These are phyloP conservation scores for Macrolepiota albuminosa DNA, from an alignment of 768 basidiomycete genomes.

Conservation along the genomic window DNA sequence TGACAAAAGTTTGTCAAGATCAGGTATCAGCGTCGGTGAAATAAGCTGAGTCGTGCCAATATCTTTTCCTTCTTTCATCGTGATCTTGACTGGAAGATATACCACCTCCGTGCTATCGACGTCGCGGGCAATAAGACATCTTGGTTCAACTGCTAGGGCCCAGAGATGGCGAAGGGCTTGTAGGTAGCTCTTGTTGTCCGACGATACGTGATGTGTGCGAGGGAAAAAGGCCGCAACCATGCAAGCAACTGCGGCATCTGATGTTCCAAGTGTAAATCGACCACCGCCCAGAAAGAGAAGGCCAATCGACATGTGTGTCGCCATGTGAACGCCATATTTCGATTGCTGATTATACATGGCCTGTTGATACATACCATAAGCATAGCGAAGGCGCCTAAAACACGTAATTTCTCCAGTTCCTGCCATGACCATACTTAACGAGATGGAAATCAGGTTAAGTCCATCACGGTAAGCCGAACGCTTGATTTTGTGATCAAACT, in stretches of 20 bases:
- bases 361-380: constrained; percentile 80
- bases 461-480: constrained; percentile 85
- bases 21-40: constrained; percentile 89
- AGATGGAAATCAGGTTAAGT: constrained; percentile 79
- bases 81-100: constrained; percentile 89
- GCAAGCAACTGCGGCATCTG: constrained; percentile 86
- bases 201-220: constrained; percentile 69
- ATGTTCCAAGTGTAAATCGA: constrained; percentile 86
- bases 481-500: constrained; percentile 86
- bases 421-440: constrained; percentile 93
- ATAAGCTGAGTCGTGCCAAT: constrained; percentile 74
- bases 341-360: constrained; percentile 57
- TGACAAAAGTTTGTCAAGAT: constrained; percentile 74
- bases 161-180: constrained; percentile 94
- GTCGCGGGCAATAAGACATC: constrained; percentile 88
- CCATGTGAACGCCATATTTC: constrained; percentile 87
- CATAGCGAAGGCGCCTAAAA: constrained; percentile 79
- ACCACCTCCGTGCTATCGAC: constrained; percentile 89
- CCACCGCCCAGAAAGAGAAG: constrained; percentile 93
- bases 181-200: constrained; percentile 86
- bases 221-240: constrained; percentile 93
- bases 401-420: constrained; percentile 94
- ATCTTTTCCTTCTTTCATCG: constrained; percentile 60
- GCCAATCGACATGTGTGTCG: constrained; percentile 87
- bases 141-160: constrained; percentile 92